phyloP scores from a whole-genome alignment of 225 moss, liverwort and hornwort species.

The Bryum argenteum region DNA sequence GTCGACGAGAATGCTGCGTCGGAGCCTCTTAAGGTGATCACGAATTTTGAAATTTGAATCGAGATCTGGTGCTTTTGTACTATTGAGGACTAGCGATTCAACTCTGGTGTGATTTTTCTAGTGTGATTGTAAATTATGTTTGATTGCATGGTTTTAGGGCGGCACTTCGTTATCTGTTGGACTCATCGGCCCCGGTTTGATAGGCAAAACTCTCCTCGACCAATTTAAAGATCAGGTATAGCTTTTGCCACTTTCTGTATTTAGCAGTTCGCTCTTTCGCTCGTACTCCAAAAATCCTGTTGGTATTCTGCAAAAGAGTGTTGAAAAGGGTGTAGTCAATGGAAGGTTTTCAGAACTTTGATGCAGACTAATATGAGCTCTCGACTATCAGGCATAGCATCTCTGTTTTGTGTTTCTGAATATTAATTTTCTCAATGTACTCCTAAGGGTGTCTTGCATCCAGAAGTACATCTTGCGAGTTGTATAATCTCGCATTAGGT shows the following conservation, averaged over 20 bases:
- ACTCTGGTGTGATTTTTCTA: not conserved
- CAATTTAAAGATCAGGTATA: constrained; percentile 84
- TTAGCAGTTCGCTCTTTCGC: constrained; percentile 3
- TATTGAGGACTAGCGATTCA: too few relatives aligned
- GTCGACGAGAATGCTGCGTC: not conserved
- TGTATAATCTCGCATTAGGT: not conserved
- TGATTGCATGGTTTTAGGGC: constrained; percentile 34
- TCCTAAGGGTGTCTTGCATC: too few relatives aligned
- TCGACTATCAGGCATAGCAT: too few relatives aligned
- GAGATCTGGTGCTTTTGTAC: not conserved
- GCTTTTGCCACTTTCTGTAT: constrained; percentile 7
- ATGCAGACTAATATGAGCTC: not conserved
- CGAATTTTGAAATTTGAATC: constrained; percentile 5
- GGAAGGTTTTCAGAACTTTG: not conserved
- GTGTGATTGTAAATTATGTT: not conserved
- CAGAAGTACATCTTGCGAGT: not conserved
- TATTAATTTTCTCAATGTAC: not conserved
- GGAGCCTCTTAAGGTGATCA: constrained; percentile 28
- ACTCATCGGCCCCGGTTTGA: constrained; percentile 88
- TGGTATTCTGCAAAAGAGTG: not conserved
- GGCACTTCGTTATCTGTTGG: constrained; percentile 78
- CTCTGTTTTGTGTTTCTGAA: not conserved
- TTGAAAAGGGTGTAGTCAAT: not conserved
- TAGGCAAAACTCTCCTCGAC: constrained; percentile 80
- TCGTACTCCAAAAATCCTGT: not conserved